Conservation (phyloP, 2,329 filamentous ascomycete species). For the Xylaria sp. region DNA sequence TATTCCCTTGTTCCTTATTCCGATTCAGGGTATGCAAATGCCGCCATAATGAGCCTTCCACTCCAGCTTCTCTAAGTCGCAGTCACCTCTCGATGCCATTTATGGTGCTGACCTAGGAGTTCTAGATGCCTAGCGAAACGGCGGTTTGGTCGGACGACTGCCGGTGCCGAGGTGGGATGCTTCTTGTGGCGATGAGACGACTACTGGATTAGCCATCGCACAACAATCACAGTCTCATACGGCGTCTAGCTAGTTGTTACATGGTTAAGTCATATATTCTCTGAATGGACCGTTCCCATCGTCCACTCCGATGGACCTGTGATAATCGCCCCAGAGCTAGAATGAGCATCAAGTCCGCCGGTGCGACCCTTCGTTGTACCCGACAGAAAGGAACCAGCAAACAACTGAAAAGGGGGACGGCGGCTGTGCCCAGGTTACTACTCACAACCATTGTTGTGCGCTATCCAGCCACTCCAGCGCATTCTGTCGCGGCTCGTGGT, state of each 20-base stretch:
- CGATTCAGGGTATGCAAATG: background rate
- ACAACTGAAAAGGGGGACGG: slow-evolving; percentile 19
- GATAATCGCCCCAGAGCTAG: slow-evolving; percentile 19
- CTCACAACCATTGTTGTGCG: slow-evolving; percentile 26
- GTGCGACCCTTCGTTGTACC: slow-evolving; percentile 28
- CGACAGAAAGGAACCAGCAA: slow-evolving; percentile 21
- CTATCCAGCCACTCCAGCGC: slow-evolving; percentile 34
- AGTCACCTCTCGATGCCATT: background rate
- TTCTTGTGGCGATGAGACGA: background rate
- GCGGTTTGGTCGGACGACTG: slow-evolving; percentile 12
- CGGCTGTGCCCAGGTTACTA: slow-evolving; percentile 25
- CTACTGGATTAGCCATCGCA: background rate
- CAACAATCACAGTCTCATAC: background rate
- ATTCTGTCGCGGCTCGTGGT: slow-evolving; percentile 37
- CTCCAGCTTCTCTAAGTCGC: slow-evolving; percentile 4
- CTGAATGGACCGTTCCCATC: slow-evolving; percentile 6
- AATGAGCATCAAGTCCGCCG: slow-evolving; percentile 15
- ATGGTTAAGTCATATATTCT: background rate
- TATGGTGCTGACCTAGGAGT: background rate
- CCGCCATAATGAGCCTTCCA: slow-evolving; percentile 2
- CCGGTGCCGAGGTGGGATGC: slow-evolving; percentile 17
- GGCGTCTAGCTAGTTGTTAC: slow-evolving; percentile 3
- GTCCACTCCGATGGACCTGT: slow-evolving; percentile 7
- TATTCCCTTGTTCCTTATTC: slow-evolving; percentile 4
- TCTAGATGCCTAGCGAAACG: background rate